Evolutionary conservation across 2,329 filamentous ascomycete genomes (phyloP).

Genomic region (Diplocarpon rosae): DNA sequence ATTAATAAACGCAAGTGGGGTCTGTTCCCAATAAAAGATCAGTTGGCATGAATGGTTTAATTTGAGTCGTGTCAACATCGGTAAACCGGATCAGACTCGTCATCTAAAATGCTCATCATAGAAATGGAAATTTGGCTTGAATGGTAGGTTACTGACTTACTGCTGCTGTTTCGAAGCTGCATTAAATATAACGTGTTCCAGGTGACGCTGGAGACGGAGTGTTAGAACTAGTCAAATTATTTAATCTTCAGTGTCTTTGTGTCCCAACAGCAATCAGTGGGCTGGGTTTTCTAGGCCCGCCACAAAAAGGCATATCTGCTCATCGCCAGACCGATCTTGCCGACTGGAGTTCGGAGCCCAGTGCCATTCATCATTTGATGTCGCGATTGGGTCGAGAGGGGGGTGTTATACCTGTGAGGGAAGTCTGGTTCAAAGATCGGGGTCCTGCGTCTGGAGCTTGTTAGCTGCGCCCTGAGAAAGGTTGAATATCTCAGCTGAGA

Average conservation of each 20-base stretch:
- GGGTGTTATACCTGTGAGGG: conserved; percentile 12
- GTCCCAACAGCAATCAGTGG: conserved; percentile 57
- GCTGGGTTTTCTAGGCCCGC: conserved; percentile 99
- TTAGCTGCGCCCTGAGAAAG: conserved; percentile 11
- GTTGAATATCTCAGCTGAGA: neutral
- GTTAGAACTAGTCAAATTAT: too few species aligned
- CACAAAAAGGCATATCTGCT: conserved; percentile 79
- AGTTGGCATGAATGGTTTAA: conserved; percentile 65
- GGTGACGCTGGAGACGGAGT: too few species aligned
- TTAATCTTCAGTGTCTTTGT: neutral
- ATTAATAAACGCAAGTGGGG: neutral
- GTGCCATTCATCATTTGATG: conserved; percentile 77
- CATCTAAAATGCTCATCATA: conserved; percentile 52
- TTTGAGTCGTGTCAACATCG: conserved; percentile 57
- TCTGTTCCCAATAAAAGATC: conserved; percentile 27
- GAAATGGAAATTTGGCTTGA: conserved; percentile 12
- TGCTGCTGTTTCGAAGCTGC: conserved; percentile 12
- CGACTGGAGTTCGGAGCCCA: conserved; percentile 70
- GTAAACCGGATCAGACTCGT: conserved; percentile 69
- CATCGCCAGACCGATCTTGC: conserved; percentile 39
- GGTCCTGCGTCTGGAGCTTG: conserved; percentile 3
- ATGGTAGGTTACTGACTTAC: conserved; percentile 1
- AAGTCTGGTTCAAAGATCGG: neutral
- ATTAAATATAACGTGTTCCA: neutral
- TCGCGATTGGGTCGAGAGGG: conserved; percentile 5